phyloP scores from a whole-genome alignment of 257 asterid species.

The Gentiana straminea region DNA sequence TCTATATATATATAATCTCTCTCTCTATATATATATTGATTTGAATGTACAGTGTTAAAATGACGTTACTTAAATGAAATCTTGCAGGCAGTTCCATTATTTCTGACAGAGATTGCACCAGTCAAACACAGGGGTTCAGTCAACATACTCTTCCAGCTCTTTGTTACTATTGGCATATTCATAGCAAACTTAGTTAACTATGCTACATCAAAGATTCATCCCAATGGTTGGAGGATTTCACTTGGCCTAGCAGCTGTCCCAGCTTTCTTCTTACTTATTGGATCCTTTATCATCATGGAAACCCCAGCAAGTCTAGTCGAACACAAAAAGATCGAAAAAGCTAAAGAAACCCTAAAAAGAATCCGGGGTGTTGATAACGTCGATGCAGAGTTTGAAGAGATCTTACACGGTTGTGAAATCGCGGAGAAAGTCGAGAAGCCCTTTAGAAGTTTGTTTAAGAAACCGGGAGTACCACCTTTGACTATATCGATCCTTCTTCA shows the following conservation, averaged over 20 bases:
- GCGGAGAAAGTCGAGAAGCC: constrained; percentile 27
- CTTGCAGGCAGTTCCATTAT: constrained; percentile 45
- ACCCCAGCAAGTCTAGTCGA: constrained; percentile 52
- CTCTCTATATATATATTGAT: background rate
- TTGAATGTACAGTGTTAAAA: too few relatives aligned
- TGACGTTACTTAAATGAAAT: background rate
- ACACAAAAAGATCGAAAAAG: constrained; percentile 25
- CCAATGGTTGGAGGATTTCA: constrained; percentile 39
- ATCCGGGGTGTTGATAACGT: constrained; percentile 32
- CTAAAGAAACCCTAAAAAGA: constrained; percentile 16
- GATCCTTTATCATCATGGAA: constrained; percentile 38
- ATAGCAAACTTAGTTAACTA: constrained; percentile 33
- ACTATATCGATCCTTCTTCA: constrained; percentile 18
- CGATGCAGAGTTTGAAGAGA: constrained; percentile 26
- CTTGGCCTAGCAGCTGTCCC: constrained; percentile 44
- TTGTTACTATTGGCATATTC: constrained; percentile 41
- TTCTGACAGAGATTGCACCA: constrained; percentile 52
- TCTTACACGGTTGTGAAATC: constrained; percentile 18
- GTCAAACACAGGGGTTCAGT: constrained; percentile 36
- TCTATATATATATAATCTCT: too few relatives aligned
- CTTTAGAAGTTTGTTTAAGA: constrained; percentile 19
- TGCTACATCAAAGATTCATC: constrained; percentile 13
- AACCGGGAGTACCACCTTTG: constrained; percentile 18
- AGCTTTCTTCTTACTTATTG: constrained; percentile 37
- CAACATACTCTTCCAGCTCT: constrained; percentile 33